Conservation (phyloP, 2,329 filamentous ascomycete genomes). For the Pseudogymnoascus sp. region DNA sequence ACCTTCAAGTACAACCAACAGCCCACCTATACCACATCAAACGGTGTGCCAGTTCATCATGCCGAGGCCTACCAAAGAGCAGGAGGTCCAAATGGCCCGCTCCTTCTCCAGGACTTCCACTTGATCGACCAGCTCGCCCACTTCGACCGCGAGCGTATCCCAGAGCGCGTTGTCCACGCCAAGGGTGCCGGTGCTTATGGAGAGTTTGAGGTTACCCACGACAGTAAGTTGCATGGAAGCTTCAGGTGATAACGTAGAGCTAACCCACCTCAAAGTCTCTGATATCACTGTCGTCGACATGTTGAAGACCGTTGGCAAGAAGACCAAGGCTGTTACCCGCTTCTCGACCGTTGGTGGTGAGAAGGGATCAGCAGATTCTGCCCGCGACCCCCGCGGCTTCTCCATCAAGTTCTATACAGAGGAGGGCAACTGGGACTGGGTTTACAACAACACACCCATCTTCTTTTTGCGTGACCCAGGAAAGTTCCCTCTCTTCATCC, state of each 20-base stretch:
- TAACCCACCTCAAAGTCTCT: conserved; percentile 38
- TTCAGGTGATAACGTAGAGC: conserved; percentile 45
- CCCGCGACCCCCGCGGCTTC: conserved; percentile 59
- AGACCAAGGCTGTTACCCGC: conserved; percentile 56
- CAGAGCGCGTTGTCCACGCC: conserved; percentile 53
- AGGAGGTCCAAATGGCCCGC: conserved; percentile 44
- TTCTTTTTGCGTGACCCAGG: conserved; percentile 69
- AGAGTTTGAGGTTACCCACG: background rate
- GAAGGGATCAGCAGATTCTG: conserved; percentile 58
- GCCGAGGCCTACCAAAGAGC: conserved; percentile 44
- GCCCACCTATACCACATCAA: conserved; percentile 51
- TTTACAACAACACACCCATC: conserved; percentile 68
- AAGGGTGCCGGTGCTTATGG: conserved; percentile 38
- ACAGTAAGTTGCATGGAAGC: conserved; percentile 32
- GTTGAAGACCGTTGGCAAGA: conserved; percentile 56
- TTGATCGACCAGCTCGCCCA: conserved; percentile 52
- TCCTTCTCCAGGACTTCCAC: conserved; percentile 57
- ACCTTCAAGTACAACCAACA: conserved; percentile 48
- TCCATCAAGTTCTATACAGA: conserved; percentile 64
- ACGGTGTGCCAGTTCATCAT: conserved; percentile 48
- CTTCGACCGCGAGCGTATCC: conserved; percentile 44
- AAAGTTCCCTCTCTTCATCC: conserved; percentile 69
- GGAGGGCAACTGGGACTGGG: conserved; percentile 64
- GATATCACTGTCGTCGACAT: conserved; percentile 35
- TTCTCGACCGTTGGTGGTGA: conserved; percentile 67